phyloP scores from a whole-genome alignment of 1,284 basidiomycete genomes.

The Entoloma clypeatum region DNA sequence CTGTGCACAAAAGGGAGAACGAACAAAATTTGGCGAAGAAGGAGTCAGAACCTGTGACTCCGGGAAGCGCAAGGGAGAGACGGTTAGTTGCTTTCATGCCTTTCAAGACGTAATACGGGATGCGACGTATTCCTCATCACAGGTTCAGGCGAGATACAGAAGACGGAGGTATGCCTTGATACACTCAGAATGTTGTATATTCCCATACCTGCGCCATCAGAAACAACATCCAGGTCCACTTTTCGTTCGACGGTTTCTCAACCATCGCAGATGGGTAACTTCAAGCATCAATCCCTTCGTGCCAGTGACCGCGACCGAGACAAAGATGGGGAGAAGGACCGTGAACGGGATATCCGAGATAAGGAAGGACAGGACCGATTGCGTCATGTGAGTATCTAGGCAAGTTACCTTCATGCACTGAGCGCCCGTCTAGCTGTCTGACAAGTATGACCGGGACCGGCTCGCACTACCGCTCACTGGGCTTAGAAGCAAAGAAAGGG shows the following conservation, averaged over 20 bases:
- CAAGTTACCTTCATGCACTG: constrained; percentile 9
- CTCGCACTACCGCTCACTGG: constrained; percentile 49
- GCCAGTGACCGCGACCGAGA: constrained; percentile 63
- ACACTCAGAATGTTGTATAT: constrained; percentile 2
- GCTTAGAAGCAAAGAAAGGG: constrained; percentile 67
- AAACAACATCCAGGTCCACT: constrained; percentile 55
- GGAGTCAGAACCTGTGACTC: constrained; percentile 53
- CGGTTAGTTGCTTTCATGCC: constrained; percentile 37
- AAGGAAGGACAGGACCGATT: constrained; percentile 75
- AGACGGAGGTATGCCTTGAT: constrained; percentile 55
- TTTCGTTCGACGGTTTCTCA: constrained; percentile 72
- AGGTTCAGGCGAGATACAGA: constrained; percentile 75
- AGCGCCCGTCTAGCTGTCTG: constrained; percentile 55
- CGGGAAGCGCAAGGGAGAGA: constrained; percentile 57
- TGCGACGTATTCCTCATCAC: too few relatives aligned
- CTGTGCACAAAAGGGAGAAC: constrained; percentile 46
- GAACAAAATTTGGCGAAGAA: constrained; percentile 62
- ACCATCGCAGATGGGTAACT: constrained; percentile 86
- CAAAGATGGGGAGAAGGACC: constrained; percentile 52
- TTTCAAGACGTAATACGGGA: too few relatives aligned
- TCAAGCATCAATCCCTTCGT: constrained; percentile 78
- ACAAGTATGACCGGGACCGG: constrained; percentile 81
- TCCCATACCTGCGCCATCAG: constrained; percentile 28
- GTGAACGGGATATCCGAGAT: constrained; percentile 61
- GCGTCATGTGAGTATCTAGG: constrained; percentile 53